Conservation (phyloP, 495 filamentous ascomycete species). For the Aspergillus coremiiformis region DNA sequence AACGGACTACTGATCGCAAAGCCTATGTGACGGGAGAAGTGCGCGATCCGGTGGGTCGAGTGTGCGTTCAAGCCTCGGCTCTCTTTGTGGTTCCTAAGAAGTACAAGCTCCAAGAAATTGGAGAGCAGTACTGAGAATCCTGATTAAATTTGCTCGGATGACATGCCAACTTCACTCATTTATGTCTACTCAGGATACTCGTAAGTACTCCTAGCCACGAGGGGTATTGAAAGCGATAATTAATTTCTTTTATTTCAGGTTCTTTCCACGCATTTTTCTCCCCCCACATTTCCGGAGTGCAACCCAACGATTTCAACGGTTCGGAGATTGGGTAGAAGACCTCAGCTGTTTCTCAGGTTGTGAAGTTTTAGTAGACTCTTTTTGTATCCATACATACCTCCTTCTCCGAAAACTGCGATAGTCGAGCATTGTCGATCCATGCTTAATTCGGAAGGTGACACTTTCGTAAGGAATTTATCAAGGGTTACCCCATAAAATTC, state of each 20-base stretch:
- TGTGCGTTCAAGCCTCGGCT: conserved; percentile 50
- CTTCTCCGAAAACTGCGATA: too few species aligned
- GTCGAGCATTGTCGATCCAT: neutral
- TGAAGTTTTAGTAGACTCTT: too few species aligned
- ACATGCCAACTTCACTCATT: too few species aligned
- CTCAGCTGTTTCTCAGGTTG: conserved; percentile 26
- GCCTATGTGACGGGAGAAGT: conserved; percentile 51
- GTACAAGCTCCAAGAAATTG: conserved; percentile 38
- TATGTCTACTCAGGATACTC: too few species aligned
- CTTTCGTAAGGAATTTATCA: too few species aligned
- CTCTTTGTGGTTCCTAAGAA: conserved; percentile 58
- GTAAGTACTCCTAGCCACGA: too few species aligned
- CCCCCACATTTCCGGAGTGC: neutral
- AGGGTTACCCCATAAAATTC: too few species aligned
- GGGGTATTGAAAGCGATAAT: too few species aligned
- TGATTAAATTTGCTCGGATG: too few species aligned
- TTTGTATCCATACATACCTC: too few species aligned
- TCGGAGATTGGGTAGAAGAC: conserved; percentile 10
- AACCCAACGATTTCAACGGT: neutral
- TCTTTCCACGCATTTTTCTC: neutral
- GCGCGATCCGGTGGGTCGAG: conserved; percentile 42
- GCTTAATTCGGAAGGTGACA: neutral
- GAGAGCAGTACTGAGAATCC: conserved; percentile 33
- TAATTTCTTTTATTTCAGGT: too few species aligned
- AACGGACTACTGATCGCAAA: conserved; percentile 53